Percentiles rank a stretch among this genome's conserved stretches.
phyloP scores from a whole-genome alignment of 345 rosid genomes.

The Luvunga scandens region DNA sequence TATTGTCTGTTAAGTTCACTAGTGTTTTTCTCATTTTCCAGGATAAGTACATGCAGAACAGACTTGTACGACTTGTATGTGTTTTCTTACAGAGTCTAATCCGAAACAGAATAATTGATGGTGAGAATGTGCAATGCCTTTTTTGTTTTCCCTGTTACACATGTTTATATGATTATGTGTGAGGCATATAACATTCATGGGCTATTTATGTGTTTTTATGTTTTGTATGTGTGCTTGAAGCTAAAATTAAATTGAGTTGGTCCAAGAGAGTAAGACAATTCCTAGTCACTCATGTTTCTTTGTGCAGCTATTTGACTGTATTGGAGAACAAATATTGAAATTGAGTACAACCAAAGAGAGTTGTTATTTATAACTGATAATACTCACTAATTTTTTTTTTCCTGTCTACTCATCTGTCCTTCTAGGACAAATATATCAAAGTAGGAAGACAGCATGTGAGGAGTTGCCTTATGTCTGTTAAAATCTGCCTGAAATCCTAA shows the following conservation, averaged over 20 bases:
- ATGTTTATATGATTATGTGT: not conserved
- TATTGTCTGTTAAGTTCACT: slow-evolving; percentile 1
- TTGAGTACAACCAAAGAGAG: not conserved
- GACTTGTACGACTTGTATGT: slow-evolving; percentile 98
- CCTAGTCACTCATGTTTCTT: not conserved
- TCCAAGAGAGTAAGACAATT: not conserved
- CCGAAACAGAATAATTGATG: slow-evolving; percentile 85
- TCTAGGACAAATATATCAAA: not conserved
- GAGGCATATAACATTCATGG: not conserved
- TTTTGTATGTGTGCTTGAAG: not conserved
- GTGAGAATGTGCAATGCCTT: slow-evolving; percentile 27
- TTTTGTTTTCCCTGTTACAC: not conserved
- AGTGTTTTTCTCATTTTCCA: slow-evolving; percentile 38
- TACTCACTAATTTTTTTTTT: not conserved
- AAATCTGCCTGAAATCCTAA: not conserved
- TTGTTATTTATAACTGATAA: not conserved
- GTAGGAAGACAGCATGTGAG: not conserved
- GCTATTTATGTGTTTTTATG: not conserved
- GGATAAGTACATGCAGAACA: slow-evolving; percentile 99
- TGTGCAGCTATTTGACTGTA: not conserved
- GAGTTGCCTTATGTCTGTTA: not conserved
- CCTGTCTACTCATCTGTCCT: not conserved
- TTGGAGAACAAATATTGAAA: not conserved
- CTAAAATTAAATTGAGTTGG: not conserved
- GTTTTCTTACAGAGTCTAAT: slow-evolving; percentile 95